Percentiles rank a stretch among this genome's conserved stretches.
phyloP scores from a whole-genome alignment of 129 eudicot genomes.

The Artemisia annua region DNA sequence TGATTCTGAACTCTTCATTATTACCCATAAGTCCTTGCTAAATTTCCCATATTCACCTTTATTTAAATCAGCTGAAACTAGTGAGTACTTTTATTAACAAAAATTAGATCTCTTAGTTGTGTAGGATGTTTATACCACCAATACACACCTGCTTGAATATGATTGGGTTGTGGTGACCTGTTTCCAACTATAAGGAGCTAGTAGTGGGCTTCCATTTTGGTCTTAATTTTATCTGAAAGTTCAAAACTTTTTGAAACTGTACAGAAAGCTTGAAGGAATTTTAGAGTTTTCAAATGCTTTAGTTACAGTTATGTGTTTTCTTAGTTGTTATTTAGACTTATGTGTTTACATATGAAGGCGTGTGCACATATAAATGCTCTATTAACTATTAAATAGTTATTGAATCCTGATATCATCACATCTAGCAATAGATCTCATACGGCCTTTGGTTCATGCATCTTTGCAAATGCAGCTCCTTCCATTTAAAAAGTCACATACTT shows the following conservation, averaged over 20 bases:
- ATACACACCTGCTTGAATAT: too few species aligned
- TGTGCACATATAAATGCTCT: background rate
- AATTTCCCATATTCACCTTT: too few species aligned
- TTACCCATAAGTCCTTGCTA: too few species aligned
- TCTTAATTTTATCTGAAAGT: background rate
- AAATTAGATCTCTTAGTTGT: too few species aligned
- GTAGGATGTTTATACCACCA: too few species aligned
- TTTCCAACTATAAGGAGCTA: background rate
- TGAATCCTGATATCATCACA: too few species aligned
- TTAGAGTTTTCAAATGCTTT: background rate
- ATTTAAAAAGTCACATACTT: background rate
- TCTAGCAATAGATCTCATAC: background rate
- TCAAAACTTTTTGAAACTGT: background rate
- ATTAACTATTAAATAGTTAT: too few species aligned
- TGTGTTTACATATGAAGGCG: background rate
- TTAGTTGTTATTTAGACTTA: background rate
- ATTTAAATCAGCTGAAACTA: too few species aligned
- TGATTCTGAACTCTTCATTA: too few species aligned
- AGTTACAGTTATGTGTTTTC: background rate
- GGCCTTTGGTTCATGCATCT: background rate
- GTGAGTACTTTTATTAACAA: too few species aligned
- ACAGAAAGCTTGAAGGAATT: background rate
- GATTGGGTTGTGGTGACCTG: background rate
- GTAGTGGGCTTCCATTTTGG: background rate
- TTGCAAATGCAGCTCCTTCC: background rate